Evolutionary conservation across 1,284 basidiomycete species (phyloP).

Genomic region (Schizopora paradoxa): DNA sequence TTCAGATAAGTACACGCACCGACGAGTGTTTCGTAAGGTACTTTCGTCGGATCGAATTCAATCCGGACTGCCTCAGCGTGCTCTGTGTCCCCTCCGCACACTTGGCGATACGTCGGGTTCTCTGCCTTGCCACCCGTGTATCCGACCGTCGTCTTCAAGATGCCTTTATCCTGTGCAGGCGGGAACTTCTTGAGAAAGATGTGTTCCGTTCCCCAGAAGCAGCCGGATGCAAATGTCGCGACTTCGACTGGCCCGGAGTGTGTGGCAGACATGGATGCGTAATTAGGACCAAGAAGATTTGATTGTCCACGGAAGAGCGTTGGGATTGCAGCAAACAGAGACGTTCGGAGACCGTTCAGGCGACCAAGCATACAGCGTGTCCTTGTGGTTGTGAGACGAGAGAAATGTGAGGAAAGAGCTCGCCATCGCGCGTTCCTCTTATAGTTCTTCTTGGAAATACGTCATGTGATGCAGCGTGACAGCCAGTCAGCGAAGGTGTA

Average conservation of each 20-base stretch:
- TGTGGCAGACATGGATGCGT: background rate
- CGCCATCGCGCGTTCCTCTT: no score
- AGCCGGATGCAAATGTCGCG: constrained; percentile 67
- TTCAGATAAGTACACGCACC: constrained; percentile 37
- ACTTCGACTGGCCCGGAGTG: constrained; percentile 38
- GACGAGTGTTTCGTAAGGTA: constrained; percentile 80
- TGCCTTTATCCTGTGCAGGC: constrained; percentile 41
- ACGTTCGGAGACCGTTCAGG: constrained; percentile 7
- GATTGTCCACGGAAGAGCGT: constrained; percentile 1
- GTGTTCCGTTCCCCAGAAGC: constrained; percentile 84
- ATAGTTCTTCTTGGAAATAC: no score
- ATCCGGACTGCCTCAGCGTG: constrained; percentile 90
- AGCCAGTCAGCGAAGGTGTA: no score
- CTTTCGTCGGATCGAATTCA: constrained; percentile 76
- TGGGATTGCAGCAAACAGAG: constrained; percentile 8
- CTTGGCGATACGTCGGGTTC: constrained; percentile 69
- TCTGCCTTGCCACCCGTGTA: constrained; percentile 73
- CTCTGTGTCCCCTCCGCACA: constrained; percentile 78
- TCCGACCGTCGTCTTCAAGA: constrained; percentile 67
- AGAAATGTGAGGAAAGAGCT: no score
- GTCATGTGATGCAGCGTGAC: no score
- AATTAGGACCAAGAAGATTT: background rate
- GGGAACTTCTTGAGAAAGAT: constrained; percentile 82
- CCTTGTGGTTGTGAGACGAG: no score
- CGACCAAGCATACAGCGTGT: constrained; percentile 8